These are phyloP conservation scores for Ophiostoma perfectum DNA, from an alignment of 2,329 filamentous ascomycete genomes.

Conservation along the genomic window DNA sequence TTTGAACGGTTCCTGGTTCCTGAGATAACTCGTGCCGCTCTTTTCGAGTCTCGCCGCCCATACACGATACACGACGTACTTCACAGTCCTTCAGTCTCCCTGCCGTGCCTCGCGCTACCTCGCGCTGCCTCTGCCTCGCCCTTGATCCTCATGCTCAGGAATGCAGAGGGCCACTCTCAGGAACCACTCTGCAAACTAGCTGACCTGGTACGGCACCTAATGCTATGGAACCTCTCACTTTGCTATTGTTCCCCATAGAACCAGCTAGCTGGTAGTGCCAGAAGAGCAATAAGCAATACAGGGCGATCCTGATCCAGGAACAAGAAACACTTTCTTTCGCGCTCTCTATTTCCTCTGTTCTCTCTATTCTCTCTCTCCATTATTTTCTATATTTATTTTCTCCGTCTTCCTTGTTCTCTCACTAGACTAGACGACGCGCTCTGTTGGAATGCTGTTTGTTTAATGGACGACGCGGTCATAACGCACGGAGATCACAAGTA, in stretches of 20 bases:
- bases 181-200: slow-evolving; percentile 1
- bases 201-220: not conserved
- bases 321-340: not conserved
- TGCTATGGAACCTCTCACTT: not conserved
- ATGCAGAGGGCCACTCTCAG: slow-evolving; percentile 12
- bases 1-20: slow-evolving; percentile 8
- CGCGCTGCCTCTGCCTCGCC: not conserved
- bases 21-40: not conserved
- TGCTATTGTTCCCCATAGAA: not conserved
- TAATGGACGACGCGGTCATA: slow-evolving; percentile 1
- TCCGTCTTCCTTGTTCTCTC: not conserved
- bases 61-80: not conserved
- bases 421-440: not conserved
- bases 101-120: not conserved
- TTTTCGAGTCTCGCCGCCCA: not conserved
- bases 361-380: not conserved
- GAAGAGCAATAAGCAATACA: slow-evolving; percentile 1
- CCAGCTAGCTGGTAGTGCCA: not conserved
- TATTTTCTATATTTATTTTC: not conserved
- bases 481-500: not conserved
- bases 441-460: slow-evolving; percentile 3
- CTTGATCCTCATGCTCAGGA: slow-evolving; percentile 10
- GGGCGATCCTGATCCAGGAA: slow-evolving; percentile 1
- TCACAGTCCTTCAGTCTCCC: not conserved
- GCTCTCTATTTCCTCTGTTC: not conserved